Evolutionary conservation across 148 eudicot species (phyloP).

Genomic region (Bassia scoparia): DNA sequence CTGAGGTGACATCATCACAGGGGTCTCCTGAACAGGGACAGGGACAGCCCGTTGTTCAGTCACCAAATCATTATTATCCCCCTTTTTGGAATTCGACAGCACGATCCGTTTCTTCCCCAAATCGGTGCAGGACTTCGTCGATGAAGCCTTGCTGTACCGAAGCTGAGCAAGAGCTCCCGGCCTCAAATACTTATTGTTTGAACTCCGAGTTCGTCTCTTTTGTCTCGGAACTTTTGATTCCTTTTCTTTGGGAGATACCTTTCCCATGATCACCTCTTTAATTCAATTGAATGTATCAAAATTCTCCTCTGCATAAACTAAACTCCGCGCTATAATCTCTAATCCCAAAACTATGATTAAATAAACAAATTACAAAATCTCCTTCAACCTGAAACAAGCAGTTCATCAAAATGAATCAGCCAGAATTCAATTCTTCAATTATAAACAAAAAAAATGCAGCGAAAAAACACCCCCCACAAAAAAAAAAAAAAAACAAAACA

Average conservation of each 20-base stretch:
- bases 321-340: not conserved
- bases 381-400: constrained; percentile 19
- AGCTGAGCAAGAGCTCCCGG: constrained; percentile 93
- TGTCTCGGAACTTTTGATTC: constrained; percentile 53
- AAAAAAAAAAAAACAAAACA: not conserved
- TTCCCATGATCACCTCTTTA: constrained; percentile 54
- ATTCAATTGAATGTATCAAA: constrained; percentile 15
- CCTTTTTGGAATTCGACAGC: constrained; percentile 40
- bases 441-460: not conserved
- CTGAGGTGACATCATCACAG: constrained; percentile 51
- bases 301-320: constrained; percentile 7
- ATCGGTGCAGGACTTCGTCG: constrained; percentile 65
- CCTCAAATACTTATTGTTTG: constrained; percentile 58
- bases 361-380: constrained; percentile 1
- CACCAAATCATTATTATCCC: constrained; percentile 19
- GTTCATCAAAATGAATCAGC: not conserved
- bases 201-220: constrained; percentile 44
- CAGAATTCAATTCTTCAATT: not conserved
- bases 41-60: constrained; percentile 24
- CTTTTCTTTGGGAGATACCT: constrained; percentile 54
- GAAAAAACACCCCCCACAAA: not conserved
- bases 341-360: constrained; percentile 3
- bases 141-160: constrained; percentile 53
- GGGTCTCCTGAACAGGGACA: constrained; percentile 31
- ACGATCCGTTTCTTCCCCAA: constrained; percentile 80